Conservation (phyloP, 768 basidiomycete species). For the Lanmaoa rubissima region DNA sequence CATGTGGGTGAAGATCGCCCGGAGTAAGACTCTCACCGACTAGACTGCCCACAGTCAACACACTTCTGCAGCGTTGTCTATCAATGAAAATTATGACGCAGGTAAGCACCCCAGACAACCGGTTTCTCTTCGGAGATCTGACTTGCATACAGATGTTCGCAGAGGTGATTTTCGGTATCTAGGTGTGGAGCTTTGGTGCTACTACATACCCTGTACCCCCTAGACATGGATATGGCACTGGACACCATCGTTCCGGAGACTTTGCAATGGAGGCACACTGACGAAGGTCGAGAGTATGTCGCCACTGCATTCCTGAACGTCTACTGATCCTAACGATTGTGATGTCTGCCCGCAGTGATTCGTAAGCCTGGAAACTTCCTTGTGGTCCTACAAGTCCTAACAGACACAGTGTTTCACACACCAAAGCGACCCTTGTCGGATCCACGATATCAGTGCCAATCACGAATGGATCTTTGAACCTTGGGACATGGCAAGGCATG, state of each 20-base stretch:
- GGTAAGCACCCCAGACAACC: constrained; percentile 42
- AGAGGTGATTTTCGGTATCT: constrained; percentile 34
- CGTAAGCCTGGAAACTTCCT: constrained; percentile 45
- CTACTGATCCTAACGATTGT: constrained; percentile 1
- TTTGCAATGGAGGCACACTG: constrained; percentile 80
- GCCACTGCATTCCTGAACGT: neutral
- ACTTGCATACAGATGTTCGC: constrained; percentile 39
- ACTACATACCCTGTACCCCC: constrained; percentile 33
- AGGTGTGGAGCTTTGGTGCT: constrained; percentile 13
- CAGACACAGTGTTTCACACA: constrained; percentile 73
- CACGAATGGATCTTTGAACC: constrained; percentile 68
- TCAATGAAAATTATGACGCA: constrained; percentile 89
- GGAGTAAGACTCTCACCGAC: constrained; percentile 2
- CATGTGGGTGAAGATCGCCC: constrained; percentile 51
- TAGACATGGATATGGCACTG: constrained; percentile 95
- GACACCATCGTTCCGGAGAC: constrained; percentile 86
- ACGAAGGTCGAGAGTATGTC: constrained; percentile 86
- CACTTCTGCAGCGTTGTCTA: constrained; percentile 73
- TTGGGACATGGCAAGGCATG: constrained; percentile 93
- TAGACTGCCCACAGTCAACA: constrained; percentile 54
- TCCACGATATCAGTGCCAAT: constrained; percentile 82
- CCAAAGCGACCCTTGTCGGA: constrained; percentile 85
- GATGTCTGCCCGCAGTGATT: constrained; percentile 52
- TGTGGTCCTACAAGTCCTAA: neutral
- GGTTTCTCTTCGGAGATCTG: neutral